phyloP scores from a whole-genome alignment of 495 filamentous ascomycete genomes.

The Neurospora sp. region DNA sequence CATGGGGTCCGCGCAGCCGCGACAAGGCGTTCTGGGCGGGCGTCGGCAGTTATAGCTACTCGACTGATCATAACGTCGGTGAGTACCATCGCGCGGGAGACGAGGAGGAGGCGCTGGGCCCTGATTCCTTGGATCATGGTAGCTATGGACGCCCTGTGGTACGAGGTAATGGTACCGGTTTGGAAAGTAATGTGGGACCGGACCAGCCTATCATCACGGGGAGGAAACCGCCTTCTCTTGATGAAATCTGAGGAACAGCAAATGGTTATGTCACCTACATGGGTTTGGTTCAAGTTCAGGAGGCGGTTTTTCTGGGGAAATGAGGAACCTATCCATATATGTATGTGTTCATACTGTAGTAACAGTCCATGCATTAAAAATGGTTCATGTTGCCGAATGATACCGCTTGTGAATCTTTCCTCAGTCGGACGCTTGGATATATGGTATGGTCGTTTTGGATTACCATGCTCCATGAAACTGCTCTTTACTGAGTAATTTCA shows the following conservation, averaged over 20 bases:
- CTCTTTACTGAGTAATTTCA: not conserved
- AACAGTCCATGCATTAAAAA: not conserved
- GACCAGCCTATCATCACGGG: not conserved
- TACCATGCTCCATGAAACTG: not conserved
- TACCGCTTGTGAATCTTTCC: not conserved
- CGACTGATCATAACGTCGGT: slow-evolving; percentile 27
- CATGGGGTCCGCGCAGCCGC: slow-evolving; percentile 42
- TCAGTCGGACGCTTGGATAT: not conserved
- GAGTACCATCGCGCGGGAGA: slow-evolving; percentile 20
- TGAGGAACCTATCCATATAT: not conserved
- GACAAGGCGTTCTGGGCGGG: slow-evolving; percentile 51
- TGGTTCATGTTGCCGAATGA: not conserved
- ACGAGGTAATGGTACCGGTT: not conserved
- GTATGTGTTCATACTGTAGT: not conserved
- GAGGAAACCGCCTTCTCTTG: not conserved
- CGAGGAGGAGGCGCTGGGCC: slow-evolving; percentile 22
- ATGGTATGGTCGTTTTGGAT: not conserved
- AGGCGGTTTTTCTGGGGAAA: not conserved
- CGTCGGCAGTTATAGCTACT: slow-evolving; percentile 45
- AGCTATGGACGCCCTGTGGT: not conserved
- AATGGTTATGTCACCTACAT: not conserved
- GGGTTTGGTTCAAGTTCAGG: not conserved
- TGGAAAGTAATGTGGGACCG: not conserved
- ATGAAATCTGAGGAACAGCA: not conserved
- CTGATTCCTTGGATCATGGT: slow-evolving; percentile 7